Percentiles rank a stretch among this genome's conserved stretches.
These are phyloP conservation scores for Chaetothyriales sp. DNA, from an alignment of 2,329 filamentous ascomycete genomes.

Conservation along the genomic window DNA sequence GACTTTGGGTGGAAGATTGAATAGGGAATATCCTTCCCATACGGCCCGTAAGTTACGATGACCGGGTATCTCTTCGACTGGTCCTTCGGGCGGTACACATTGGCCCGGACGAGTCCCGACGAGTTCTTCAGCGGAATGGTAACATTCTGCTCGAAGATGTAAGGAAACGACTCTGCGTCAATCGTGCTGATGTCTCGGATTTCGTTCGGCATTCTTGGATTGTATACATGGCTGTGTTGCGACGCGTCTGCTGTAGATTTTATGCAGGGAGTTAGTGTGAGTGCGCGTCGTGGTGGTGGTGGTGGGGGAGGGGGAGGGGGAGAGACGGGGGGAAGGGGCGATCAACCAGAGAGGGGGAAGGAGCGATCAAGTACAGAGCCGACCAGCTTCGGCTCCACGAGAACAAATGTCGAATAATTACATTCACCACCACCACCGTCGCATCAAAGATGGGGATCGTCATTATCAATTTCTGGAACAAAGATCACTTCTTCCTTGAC, in stretches of 20 bases:
- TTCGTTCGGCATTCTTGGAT: constrained; percentile 6
- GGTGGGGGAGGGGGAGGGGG: not conserved
- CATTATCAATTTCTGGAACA: too few relatives aligned
- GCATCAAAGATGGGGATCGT: too few relatives aligned
- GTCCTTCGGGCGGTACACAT: constrained; percentile 36
- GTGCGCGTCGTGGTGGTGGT: not conserved
- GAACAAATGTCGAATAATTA: too few relatives aligned
- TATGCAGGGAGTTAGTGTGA: not conserved
- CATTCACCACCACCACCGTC: too few relatives aligned
- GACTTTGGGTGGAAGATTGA: constrained; percentile 34
- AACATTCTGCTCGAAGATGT: constrained; percentile 38
- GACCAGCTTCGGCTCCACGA: not conserved
- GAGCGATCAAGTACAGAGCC: too few relatives aligned
- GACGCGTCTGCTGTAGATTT: not conserved
- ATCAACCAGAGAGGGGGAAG: not conserved
- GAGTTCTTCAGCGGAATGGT: constrained; percentile 29
- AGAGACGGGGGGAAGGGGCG: too few relatives aligned
- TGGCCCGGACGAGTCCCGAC: constrained; percentile 32
- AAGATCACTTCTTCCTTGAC: too few relatives aligned
- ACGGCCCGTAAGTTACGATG: constrained; percentile 56
- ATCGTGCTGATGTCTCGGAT: constrained; percentile 9
- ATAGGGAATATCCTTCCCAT: constrained; percentile 59
- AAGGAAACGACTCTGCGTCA: constrained; percentile 24
- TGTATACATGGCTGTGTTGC: not conserved
- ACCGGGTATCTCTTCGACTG: constrained; percentile 39